Evolutionary conservation across 495 filamentous ascomycete species (phyloP).

Genomic region (Penicillium cinerascens): DNA sequence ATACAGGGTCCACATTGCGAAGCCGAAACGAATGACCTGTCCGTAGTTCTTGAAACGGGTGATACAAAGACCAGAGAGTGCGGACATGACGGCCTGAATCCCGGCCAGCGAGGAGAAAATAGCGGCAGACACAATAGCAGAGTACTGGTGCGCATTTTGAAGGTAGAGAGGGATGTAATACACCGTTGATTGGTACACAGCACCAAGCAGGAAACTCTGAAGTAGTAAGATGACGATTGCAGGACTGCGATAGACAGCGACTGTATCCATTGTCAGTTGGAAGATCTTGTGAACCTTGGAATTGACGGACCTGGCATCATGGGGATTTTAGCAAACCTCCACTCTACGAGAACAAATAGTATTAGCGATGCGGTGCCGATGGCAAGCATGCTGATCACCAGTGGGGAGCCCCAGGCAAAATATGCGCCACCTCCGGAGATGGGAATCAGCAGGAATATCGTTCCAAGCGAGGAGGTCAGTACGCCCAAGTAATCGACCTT

Average conservation of each 20-base stretch:
- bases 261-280: conserved; percentile 19
- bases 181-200: conserved; percentile 51
- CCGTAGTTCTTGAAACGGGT: conserved; percentile 30
- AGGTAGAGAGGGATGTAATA: conserved; percentile 48
- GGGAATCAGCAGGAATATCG: conserved; percentile 49
- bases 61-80: conserved; percentile 51
- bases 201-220: conserved; percentile 55
- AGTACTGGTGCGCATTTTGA: conserved; percentile 44
- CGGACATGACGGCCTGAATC: conserved; percentile 44
- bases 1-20: conserved; percentile 6
- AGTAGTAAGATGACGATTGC: conserved; percentile 45
- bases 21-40: neutral
- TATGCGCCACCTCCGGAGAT: conserved; percentile 56
- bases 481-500: conserved; percentile 54
- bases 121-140: conserved; percentile 40
- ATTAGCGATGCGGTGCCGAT: conserved; percentile 42
- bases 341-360: conserved; percentile 51
- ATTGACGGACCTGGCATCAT: conserved; percentile 48
- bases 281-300: neutral
- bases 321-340: conserved; percentile 49
- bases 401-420: conserved; percentile 52
- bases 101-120: conserved; percentile 45
- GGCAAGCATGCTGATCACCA: conserved; percentile 56
- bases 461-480: conserved; percentile 40
- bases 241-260: conserved; percentile 46